Conservation (phyloP, 23 red algal species). For the Agarophyton chilense region DNA sequence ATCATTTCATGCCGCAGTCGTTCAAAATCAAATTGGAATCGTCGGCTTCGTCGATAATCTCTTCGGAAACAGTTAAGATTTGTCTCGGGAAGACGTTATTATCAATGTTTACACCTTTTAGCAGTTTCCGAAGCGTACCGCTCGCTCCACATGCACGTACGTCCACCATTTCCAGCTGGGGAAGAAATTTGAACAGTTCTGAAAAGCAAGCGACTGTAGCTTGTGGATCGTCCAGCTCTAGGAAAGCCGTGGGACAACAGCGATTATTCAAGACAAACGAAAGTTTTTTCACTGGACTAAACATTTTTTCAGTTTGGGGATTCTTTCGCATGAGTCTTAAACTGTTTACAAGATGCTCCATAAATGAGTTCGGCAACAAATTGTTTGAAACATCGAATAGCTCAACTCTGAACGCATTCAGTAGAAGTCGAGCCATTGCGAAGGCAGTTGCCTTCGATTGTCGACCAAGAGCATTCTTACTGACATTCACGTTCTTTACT, state of each 20-base stretch:
- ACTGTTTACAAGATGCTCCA: neutral
- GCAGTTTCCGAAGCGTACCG: neutral
- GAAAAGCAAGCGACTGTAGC: neutral
- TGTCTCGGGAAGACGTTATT: neutral
- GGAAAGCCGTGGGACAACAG: constrained; percentile 25
- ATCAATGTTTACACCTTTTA: neutral
- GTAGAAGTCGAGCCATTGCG: neutral
- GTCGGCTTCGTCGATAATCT: neutral
- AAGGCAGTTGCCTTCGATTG: constrained; percentile 1
- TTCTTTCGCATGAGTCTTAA: neutral
- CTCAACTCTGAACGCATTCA: neutral
- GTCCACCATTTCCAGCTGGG: constrained; percentile 31
- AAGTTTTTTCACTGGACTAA: neutral
- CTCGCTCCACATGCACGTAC: constrained; percentile 59
- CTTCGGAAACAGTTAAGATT: constrained; percentile 34
- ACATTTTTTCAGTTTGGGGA: neutral
- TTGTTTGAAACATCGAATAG: constrained; percentile 36
- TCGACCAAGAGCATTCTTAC: constrained; percentile 59
- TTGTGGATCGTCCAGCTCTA: constrained; percentile 8
- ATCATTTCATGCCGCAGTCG: neutral
- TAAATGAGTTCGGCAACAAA: constrained; percentile 38
- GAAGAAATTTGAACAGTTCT: constrained; percentile 28
- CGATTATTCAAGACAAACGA: constrained; percentile 58
- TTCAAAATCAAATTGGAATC: neutral
- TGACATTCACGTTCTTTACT: constrained; percentile 27